These are phyloP conservation scores for Ensete glaucum DNA, from an alignment of 176 grass and related monocot genomes.

Conservation along the genomic window DNA sequence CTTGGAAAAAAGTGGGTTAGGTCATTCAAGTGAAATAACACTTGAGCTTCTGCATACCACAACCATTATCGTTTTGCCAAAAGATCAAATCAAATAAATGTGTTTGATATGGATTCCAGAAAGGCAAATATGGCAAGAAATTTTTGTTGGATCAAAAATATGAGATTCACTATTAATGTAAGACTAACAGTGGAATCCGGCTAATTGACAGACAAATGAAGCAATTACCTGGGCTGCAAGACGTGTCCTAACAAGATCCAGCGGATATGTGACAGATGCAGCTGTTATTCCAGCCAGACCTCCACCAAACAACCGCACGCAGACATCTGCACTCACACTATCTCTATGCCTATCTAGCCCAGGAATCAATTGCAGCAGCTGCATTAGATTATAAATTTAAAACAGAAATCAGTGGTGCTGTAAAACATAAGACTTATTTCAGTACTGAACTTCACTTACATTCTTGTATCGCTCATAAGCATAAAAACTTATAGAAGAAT, in stretches of 20 bases:
- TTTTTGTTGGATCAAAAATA: no score
- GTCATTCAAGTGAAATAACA: no score
- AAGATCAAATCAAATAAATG: no score
- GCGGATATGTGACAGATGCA: constrained; percentile 80
- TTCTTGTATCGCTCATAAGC: constrained; percentile 80
- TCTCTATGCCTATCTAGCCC: constrained; percentile 62
- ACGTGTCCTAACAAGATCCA: constrained; percentile 85
- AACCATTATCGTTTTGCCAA: no score
- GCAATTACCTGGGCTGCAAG: constrained; percentile 78
- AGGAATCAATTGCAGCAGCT: constrained; percentile 70
- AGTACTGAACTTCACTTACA: constrained; percentile 26
- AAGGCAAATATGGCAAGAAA: no score
- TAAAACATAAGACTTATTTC: not conserved
- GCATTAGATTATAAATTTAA: constrained; percentile 21
- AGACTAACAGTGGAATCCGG: not conserved
- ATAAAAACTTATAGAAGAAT: constrained; percentile 93
- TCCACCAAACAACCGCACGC: constrained; percentile 63
- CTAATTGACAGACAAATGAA: not conserved
- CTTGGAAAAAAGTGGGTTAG: no score
- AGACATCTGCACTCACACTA: constrained; percentile 55
- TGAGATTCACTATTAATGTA: not conserved
- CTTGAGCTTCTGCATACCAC: no score
- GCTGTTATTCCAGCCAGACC: constrained; percentile 92
- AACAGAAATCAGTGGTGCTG: not conserved
- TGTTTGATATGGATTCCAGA: no score